Evolutionary conservation across 164 flowering plant species (phyloP), one percentile per base, ranked within the genome.

Genomic region (Vitis rotundifolia): DNA sequence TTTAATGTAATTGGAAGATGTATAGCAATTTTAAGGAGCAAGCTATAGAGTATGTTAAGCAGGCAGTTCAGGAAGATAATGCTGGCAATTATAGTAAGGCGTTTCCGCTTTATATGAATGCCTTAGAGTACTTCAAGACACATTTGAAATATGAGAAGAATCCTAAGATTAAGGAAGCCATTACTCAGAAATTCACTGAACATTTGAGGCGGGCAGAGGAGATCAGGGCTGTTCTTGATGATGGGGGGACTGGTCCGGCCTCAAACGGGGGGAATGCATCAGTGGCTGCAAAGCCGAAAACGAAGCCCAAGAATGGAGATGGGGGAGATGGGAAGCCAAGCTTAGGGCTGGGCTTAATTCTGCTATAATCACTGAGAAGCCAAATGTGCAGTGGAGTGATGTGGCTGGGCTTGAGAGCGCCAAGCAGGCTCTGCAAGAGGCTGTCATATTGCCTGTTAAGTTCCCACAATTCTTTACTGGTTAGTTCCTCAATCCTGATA

Each of bases 341-440:
- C 81, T 96, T 48, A 67, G 97, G 68, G 75, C 97, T 0, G 98
- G 98, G 16, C 81, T 96, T 68, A 80, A 89, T 65, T 89, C 97
- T 0, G 99, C 98, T 13, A 96, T 96, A 31, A 76, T 96, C 28
- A 81, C 97, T 78, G 98, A 96, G 80, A 96, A 96, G 76, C 99
- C 99, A 0, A 90, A 96, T 71, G 87, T 96, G 28, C 90, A 93
- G 87, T 96, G 99, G 99, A 87, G 73, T 66, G 99, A 93, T 80
- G 99, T 96, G 11, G 98, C 98, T 2, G 98, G 99, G 22, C 78
- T 96, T 19, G 99, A 96, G 80, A 91, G 95, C n/a, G 99, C 98
- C 44, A 93, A 95, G 77, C 98, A 95, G 84, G 88, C 99, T 1
- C 75, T 95, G 80, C 98, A 95, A 81, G 97, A 95, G 83, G 99